Conservation (phyloP, 176 grass and related monocot genomes). For the Calamus simplicifolius region DNA sequence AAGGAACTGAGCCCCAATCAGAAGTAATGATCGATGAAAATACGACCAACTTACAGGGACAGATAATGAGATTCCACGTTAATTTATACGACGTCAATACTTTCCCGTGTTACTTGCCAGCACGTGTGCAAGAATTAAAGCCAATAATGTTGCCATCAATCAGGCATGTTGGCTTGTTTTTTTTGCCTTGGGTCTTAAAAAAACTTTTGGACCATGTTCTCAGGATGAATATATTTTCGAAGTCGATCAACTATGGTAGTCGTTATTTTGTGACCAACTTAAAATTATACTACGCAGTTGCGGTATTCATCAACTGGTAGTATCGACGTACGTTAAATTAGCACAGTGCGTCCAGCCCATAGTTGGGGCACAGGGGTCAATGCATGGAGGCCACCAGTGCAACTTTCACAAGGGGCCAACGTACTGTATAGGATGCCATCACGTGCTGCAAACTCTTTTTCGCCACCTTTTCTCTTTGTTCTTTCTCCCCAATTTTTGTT, state of each 20-base stretch:
- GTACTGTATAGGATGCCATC: conserved; percentile 33
- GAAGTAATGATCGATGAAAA: neutral
- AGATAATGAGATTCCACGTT: conserved; percentile 78
- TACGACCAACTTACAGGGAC: conserved; percentile 48
- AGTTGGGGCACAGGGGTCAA: conserved; percentile 64
- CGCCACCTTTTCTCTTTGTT: no score
- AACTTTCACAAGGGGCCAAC: conserved; percentile 83
- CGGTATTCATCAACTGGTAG: conserved; percentile 70
- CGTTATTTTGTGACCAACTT: neutral
- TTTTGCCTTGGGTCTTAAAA: no score
- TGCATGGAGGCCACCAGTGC: conserved; percentile 79
- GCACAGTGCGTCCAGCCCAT: conserved; percentile 84
- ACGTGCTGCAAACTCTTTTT: neutral
- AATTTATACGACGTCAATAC: conserved; percentile 95
- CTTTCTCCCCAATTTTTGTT: no score
- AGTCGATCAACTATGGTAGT: neutral
- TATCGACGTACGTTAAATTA: conserved; percentile 82
- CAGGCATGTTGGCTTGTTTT: conserved; percentile 37
- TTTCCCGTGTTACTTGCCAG: conserved; percentile 83
- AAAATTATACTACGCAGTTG: conserved; percentile 30
- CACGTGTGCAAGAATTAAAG: conserved; percentile 48
- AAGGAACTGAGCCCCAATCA: neutral
- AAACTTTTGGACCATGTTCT: no score
- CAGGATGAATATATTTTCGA: neutral
- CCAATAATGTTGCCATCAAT: conserved; percentile 77